These are phyloP conservation scores for Scleroderma bovista DNA, from an alignment of 768 basidiomycete species.

Conservation along the genomic window DNA sequence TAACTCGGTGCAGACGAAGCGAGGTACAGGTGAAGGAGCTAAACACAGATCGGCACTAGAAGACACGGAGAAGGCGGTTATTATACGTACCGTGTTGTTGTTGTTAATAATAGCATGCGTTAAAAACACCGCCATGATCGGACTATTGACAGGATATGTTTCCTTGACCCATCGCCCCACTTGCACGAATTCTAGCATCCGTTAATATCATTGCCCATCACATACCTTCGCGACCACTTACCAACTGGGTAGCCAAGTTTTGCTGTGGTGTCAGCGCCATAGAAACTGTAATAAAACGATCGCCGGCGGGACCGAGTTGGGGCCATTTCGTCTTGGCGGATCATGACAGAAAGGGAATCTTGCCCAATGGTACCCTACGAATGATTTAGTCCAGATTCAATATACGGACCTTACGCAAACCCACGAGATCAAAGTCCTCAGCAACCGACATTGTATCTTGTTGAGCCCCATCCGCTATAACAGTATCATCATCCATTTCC, in stretches of 20 bases:
- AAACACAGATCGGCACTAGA: background rate
- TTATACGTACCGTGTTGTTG: conserved; percentile 32
- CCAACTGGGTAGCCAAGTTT: conserved; percentile 59
- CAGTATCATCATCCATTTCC: conserved; percentile 16
- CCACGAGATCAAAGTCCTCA: conserved; percentile 23
- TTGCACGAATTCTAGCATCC: conserved; percentile 44
- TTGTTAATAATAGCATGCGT: conserved; percentile 71
- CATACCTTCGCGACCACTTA: conserved; percentile 26
- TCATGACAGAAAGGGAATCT: conserved; percentile 68
- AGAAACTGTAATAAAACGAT: conserved; percentile 41
- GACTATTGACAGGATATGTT: conserved; percentile 50
- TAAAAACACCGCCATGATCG: conserved; percentile 62
- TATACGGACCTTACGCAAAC: conserved; percentile 1
- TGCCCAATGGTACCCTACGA: conserved; percentile 64
- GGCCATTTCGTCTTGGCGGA: conserved; percentile 63
- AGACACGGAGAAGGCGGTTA: background rate
- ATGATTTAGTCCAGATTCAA: conserved; percentile 3
- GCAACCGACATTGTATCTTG: conserved; percentile 2
- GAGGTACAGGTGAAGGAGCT: conserved; percentile 49
- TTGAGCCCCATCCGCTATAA: conserved; percentile 12
- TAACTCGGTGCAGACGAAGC: conserved; percentile 18
- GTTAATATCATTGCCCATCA: background rate
- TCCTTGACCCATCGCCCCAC: conserved; percentile 58
- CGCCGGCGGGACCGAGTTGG: conserved; percentile 55
- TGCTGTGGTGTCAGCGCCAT: conserved; percentile 35